Evolutionary conservation across 257 asterid species (phyloP).

Genomic region (Lithospermum erythrorhizon): DNA sequence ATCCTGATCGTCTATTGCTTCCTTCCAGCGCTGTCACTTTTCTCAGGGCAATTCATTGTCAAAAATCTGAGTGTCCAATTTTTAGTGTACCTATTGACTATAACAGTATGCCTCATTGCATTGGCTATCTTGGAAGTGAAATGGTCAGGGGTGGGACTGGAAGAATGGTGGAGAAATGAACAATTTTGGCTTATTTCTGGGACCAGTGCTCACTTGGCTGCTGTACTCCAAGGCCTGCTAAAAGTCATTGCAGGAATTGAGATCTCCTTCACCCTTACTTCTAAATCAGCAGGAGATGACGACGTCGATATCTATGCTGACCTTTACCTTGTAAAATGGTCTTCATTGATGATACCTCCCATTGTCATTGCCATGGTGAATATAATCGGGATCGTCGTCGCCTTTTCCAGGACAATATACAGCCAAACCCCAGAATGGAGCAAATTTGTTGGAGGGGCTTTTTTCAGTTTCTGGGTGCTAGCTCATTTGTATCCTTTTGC

Average conservation of each 20-base stretch:
- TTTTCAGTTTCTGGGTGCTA: slow-evolving; percentile 38
- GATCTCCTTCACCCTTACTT: slow-evolving; percentile 33
- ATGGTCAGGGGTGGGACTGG: slow-evolving; percentile 33
- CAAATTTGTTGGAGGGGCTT: slow-evolving; percentile 29
- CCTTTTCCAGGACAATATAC: slow-evolving; percentile 25
- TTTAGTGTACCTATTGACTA: slow-evolving; percentile 24
- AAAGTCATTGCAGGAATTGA: slow-evolving; percentile 38
- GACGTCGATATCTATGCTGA: slow-evolving; percentile 25
- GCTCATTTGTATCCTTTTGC: slow-evolving; percentile 39
- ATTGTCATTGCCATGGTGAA: slow-evolving; percentile 29
- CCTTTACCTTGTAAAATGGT: slow-evolving; percentile 29
- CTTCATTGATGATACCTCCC: slow-evolving; percentile 33
- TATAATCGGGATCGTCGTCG: slow-evolving; percentile 25
- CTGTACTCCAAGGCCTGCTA: slow-evolving; percentile 36
- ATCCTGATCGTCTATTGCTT: slow-evolving; percentile 32
- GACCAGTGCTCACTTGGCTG: slow-evolving; percentile 38
- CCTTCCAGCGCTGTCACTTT: slow-evolving; percentile 36
- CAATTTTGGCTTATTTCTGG: slow-evolving; percentile 41
- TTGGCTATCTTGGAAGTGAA: slow-evolving; percentile 28
- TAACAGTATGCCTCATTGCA: slow-evolving; percentile 21
- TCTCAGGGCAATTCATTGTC: slow-evolving; percentile 36
- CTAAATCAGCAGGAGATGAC: slow-evolving; percentile 30
- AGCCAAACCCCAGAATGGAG: slow-evolving; percentile 28
- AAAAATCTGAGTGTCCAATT: slow-evolving; percentile 20
- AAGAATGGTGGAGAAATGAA: slow-evolving; percentile 41